Evolutionary conservation across 768 basidiomycete genomes (phyloP).

Genomic region (Rhodocollybia butyracea): DNA sequence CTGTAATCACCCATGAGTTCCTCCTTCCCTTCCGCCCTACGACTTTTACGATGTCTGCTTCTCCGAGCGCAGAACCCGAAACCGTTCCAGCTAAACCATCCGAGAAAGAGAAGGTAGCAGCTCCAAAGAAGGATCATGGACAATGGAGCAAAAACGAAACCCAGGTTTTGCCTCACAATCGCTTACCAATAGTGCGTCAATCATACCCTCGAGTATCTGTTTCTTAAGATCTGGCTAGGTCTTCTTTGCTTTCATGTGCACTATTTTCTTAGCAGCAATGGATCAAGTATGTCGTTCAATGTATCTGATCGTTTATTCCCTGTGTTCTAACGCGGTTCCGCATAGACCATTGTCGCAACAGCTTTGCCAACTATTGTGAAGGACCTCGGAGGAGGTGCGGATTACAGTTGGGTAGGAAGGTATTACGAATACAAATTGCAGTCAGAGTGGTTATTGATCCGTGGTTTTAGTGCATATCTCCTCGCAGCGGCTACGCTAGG

Average conservation of each 20-base stretch:
- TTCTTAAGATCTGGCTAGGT: constrained; percentile 11
- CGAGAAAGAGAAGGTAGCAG: background rate
- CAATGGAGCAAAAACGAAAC: constrained; percentile 57
- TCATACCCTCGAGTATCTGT: constrained; percentile 3
- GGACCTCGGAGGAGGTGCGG: constrained; percentile 58
- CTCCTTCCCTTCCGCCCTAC: background rate
- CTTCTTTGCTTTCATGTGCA: constrained; percentile 26
- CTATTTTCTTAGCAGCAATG: constrained; percentile 41
- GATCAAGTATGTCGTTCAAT: constrained; percentile 45
- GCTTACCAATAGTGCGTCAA: constrained; percentile 38
- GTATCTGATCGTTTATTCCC: background rate
- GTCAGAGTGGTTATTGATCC: background rate
- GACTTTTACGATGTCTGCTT: constrained; percentile 5
- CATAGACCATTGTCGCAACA: constrained; percentile 65
- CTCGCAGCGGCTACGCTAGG: constrained; percentile 64
- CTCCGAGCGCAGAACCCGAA: background rate
- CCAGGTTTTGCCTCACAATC: constrained; percentile 55
- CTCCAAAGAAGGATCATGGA: constrained; percentile 33
- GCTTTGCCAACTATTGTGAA: constrained; percentile 73
- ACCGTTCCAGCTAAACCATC: background rate
- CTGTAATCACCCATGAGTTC: background rate
- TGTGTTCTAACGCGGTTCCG: background rate
- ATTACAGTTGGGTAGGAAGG: constrained; percentile 77
- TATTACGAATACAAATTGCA: constrained; percentile 20
- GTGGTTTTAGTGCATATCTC: constrained; percentile 60